phyloP scores from a whole-genome alignment of 148 eudicot genomes.

The Linanthus parryae region DNA sequence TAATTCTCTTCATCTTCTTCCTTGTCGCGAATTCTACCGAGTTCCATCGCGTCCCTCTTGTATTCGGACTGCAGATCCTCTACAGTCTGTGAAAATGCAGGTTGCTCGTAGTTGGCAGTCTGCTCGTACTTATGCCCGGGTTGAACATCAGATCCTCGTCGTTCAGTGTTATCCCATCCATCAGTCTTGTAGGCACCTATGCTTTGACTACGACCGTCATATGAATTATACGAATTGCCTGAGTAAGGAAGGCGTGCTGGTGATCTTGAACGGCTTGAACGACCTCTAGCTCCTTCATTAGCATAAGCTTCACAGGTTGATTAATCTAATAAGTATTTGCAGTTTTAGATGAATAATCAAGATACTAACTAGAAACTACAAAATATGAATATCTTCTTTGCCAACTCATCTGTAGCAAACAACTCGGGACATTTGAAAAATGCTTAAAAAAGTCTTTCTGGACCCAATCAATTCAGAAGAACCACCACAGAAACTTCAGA shows the following conservation, averaged over 20 bases:
- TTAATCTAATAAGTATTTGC: conserved; percentile 68
- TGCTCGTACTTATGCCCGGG: conserved; percentile 43
- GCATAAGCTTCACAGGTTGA: conserved; percentile 98
- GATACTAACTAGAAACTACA: conserved; percentile 62
- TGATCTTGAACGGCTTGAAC: conserved; percentile 81
- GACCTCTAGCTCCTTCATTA: conserved; percentile 79
- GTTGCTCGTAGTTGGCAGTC: conserved; percentile 43
- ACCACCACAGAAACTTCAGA: conserved; percentile 74
- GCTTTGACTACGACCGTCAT: conserved; percentile 55
- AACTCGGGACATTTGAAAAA: conserved; percentile 30
- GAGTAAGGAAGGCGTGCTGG: conserved; percentile 58
- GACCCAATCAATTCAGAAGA: conserved; percentile 60
- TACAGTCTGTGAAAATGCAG: conserved; percentile 44
- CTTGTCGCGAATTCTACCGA: conserved; percentile 68
- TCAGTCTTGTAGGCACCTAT: conserved; percentile 47
- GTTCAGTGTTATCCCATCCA: conserved; percentile 68
- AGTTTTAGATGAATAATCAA: conserved; percentile 40
- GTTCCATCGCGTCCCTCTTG: conserved; percentile 70
- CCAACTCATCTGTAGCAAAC: conserved; percentile 49
- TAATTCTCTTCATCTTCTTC: conserved; percentile 85
- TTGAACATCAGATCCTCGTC: conserved; percentile 47
- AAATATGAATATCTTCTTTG: conserved; percentile 36
- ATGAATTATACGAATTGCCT: conserved; percentile 50
- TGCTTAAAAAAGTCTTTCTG: conserved; percentile 40
- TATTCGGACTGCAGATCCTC: conserved; percentile 86